Percentiles rank a stretch among this genome's conserved stretches.
phyloP scores from a whole-genome alignment of 306 rosid species.

The Trichosanthes truncata region DNA sequence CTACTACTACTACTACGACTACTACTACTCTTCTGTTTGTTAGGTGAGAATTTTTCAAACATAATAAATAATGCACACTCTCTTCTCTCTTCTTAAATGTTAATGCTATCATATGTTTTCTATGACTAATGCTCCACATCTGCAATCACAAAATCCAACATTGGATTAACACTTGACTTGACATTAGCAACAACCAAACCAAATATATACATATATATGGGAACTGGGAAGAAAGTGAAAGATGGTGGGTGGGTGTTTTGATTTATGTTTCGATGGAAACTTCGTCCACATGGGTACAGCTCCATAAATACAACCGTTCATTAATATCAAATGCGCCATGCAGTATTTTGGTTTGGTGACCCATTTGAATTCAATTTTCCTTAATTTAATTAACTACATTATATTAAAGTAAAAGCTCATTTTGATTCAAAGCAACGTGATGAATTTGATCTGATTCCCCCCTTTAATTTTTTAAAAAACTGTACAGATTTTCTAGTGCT shows the following conservation, averaged over 20 bases:
- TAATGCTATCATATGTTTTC: too few species aligned
- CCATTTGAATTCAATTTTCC: not conserved
- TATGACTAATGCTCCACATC: too few species aligned
- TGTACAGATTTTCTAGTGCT: not conserved
- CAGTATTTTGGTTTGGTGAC: not conserved
- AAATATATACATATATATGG: not conserved
- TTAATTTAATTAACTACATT: not conserved
- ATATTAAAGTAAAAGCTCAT: not conserved
- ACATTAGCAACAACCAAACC: too few species aligned
- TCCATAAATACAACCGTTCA: not conserved
- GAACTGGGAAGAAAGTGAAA: not conserved
- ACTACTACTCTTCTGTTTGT: not conserved
- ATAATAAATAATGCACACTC: not conserved
- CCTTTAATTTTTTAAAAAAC: too few species aligned
- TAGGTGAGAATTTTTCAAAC: not conserved
- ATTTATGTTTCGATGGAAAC: not conserved
- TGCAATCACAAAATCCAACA: too few species aligned
- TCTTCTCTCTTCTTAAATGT: not conserved
- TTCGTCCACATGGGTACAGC: not conserved
- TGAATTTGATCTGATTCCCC: not conserved
- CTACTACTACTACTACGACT: not conserved
- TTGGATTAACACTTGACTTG: too few species aligned
- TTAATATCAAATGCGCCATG: not conserved
- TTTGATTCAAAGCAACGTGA: not conserved
- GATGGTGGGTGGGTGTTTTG: not conserved